A percentile compares a stretch with the other conserved stretches of the same genome.
Conservation (phyloP, 148 eudicot genomes). For the Bassia scoparia region DNA sequence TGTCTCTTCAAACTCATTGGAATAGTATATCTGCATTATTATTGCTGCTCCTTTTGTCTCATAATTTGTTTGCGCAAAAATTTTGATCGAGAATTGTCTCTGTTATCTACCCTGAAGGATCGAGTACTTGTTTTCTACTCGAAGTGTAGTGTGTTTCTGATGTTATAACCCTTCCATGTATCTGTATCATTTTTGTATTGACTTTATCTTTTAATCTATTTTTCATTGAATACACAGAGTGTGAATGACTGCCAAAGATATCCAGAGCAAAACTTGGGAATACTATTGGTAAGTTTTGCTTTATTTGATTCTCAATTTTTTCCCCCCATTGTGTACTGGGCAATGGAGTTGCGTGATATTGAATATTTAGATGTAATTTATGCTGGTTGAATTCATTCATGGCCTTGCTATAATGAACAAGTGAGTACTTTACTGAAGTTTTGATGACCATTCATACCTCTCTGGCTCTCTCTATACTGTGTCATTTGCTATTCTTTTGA, state of each 20-base stretch:
- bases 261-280: conserved; percentile 81
- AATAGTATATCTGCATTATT: too few relatives aligned
- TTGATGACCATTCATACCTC: neutral
- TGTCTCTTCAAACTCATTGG: neutral
- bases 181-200: neutral
- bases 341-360: neutral
- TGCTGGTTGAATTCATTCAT: neutral
- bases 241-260: conserved; percentile 45
- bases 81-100: too few relatives aligned
- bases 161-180: neutral
- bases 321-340: neutral
- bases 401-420: neutral
- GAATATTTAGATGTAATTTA: neutral
- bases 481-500: neutral
- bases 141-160: neutral
- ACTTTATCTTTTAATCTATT: conserved; percentile 8
- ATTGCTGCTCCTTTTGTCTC: too few relatives aligned
- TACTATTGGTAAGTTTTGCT: conserved; percentile 59
- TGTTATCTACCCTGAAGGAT: neutral
- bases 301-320: neutral
- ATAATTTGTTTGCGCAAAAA: too few relatives aligned
- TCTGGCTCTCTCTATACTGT: neutral
- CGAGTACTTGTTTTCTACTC: neutral
- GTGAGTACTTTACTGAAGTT: neutral
- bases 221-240: conserved; percentile 40